These are phyloP conservation scores for Marasmius tenuissimus DNA, from an alignment of 1,284 basidiomycete species.

Conservation along the genomic window DNA sequence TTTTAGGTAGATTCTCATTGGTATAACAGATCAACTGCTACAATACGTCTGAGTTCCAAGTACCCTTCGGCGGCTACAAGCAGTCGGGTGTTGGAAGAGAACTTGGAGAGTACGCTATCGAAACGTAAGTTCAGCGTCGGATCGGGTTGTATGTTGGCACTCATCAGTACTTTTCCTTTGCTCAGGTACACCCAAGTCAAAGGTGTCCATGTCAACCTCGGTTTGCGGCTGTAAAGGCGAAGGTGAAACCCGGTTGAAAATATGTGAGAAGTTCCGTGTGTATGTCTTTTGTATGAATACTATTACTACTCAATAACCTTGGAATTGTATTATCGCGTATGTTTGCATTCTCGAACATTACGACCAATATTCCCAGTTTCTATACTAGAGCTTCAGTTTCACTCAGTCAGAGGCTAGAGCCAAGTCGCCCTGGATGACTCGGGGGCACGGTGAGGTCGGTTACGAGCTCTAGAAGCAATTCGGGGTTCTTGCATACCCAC, in stretches of 20 bases:
- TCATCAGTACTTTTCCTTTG: not conserved
- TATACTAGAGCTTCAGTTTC: too few species aligned
- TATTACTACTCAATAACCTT: too few species aligned
- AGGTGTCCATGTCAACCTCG: not conserved
- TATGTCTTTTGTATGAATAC: too few species aligned
- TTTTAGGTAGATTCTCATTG: not conserved
- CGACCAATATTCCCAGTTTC: too few species aligned
- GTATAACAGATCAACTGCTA: constrained; percentile 66
- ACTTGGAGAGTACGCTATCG: constrained; percentile 80
- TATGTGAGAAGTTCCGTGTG: not conserved
- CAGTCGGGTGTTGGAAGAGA: constrained; percentile 84
- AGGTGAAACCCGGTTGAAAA: not conserved
- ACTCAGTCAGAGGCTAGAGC: too few species aligned
- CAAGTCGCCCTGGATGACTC: too few species aligned
- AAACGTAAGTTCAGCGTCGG: constrained; percentile 44
- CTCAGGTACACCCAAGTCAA: constrained; percentile 8
- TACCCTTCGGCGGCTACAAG: constrained; percentile 92
- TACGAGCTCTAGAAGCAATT: too few species aligned
- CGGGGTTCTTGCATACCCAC: too few species aligned
- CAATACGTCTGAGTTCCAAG: constrained; percentile 62
- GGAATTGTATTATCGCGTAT: too few species aligned
- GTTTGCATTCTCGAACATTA: too few species aligned
- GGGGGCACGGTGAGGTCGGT: too few species aligned
- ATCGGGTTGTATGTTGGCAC: not conserved
- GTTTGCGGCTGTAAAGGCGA: not conserved